These are phyloP conservation scores for Teunomyces aglyptinius DNA, from an alignment of 805 yeast genomes.

Conservation along the genomic window DNA sequence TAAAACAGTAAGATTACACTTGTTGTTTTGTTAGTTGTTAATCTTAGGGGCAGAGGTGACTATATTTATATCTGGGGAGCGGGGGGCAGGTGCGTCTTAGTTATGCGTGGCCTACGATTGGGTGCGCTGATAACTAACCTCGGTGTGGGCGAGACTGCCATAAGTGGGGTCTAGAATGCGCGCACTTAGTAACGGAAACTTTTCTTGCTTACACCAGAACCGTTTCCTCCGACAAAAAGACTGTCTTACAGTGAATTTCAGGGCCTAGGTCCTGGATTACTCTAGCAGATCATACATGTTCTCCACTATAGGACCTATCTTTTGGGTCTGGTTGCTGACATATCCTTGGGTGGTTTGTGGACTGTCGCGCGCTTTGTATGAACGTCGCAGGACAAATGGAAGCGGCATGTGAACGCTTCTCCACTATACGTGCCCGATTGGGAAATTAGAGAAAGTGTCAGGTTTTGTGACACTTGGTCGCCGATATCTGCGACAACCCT, in stretches of 20 bases:
- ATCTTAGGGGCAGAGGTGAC: background rate
- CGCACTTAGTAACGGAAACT: background rate
- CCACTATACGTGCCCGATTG: conserved; percentile 1
- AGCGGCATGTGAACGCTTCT: conserved; percentile 3
- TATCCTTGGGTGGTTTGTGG: background rate
- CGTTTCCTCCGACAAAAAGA: no score
- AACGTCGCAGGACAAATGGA: background rate
- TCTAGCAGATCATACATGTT: no score
- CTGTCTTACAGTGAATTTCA: no score
- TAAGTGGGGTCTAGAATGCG: background rate
- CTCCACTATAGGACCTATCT: no score
- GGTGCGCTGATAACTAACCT: conserved; percentile 3
- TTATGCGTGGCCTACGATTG: conserved; percentile 2
- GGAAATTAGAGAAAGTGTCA: background rate
- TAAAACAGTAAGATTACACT: background rate
- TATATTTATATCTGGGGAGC: conserved; percentile 1
- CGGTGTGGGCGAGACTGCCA: conserved; percentile 1
- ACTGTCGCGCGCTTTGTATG: background rate
- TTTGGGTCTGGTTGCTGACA: background rate
- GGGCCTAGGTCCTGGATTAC: no score
- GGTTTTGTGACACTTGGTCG: background rate
- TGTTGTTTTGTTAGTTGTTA: background rate
- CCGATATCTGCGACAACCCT: background rate
- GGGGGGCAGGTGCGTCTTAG: background rate
- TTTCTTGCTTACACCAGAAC: no score